These are phyloP conservation scores for Aspergillus terreus DNA, from an alignment of 2,329 filamentous ascomycete species.

Conservation along the genomic window DNA sequence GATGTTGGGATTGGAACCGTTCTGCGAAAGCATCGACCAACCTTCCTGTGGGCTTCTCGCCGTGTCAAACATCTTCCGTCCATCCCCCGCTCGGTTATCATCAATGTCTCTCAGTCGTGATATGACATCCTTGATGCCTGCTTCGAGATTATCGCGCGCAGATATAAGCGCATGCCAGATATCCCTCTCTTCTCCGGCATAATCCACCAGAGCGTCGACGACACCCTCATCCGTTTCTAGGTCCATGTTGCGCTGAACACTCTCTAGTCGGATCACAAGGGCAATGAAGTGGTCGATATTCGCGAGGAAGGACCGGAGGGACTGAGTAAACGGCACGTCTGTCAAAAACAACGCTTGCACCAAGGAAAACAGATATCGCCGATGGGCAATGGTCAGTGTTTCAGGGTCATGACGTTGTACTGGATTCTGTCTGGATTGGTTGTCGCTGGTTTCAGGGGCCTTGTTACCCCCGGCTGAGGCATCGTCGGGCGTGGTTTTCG, in stretches of 20 bases:
- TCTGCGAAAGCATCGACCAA: slow-evolving; percentile 26
- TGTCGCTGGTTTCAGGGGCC: slow-evolving; percentile 7
- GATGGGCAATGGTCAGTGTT: slow-evolving; percentile 74
- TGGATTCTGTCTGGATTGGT: slow-evolving; percentile 9
- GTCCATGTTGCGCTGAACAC: slow-evolving; percentile 73
- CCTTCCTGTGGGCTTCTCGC: slow-evolving; percentile 24
- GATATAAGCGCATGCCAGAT: slow-evolving; percentile 62
- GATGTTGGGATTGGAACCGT: slow-evolving; percentile 10
- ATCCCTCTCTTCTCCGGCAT: slow-evolving; percentile 67
- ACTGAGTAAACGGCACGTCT: slow-evolving; percentile 36
- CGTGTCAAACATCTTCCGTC: slow-evolving; percentile 32
- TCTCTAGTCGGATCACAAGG: slow-evolving; percentile 70
- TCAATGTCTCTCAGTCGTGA: slow-evolving; percentile 60
- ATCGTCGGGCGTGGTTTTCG: slow-evolving; percentile 14
- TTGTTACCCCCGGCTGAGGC: background rate
- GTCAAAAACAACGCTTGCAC: slow-evolving; percentile 43
- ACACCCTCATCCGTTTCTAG: slow-evolving; percentile 79
- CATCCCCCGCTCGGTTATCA: slow-evolving; percentile 44
- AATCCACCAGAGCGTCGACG: slow-evolving; percentile 69
- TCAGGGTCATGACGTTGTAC: slow-evolving; percentile 70
- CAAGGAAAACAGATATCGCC: slow-evolving; percentile 68
- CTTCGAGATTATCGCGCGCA: slow-evolving; percentile 63
- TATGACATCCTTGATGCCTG: slow-evolving; percentile 61
- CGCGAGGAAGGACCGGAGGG: slow-evolving; percentile 36
- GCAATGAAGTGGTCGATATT: slow-evolving; percentile 78